Evolutionary conservation across 768 basidiomycete genomes (phyloP).

Genomic region (Psilocybe tampanensis): DNA sequence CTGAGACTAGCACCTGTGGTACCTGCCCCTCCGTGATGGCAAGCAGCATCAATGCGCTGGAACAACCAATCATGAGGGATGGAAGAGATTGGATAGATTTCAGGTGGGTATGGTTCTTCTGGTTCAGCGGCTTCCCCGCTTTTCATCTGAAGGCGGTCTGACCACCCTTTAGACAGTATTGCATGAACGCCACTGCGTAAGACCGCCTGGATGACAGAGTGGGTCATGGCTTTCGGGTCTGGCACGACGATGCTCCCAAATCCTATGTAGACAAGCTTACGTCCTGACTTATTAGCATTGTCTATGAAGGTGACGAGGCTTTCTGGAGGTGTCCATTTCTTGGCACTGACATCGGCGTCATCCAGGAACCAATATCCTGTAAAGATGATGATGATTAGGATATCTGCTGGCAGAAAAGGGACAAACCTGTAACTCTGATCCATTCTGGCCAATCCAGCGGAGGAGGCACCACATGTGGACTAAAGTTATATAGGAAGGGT

Average conservation of each 20-base stretch:
- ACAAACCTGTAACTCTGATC: constrained; percentile 87
- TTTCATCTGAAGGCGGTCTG: constrained; percentile 81
- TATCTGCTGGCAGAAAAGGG: background rate
- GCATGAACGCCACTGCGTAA: constrained; percentile 85
- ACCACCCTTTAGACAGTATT: constrained; percentile 98
- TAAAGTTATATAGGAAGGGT: constrained; percentile 98
- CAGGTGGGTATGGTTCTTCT: constrained; percentile 71
- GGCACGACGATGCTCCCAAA: constrained; percentile 98
- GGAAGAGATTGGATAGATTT: constrained; percentile 84
- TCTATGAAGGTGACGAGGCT: constrained; percentile 85
- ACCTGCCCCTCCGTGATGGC: constrained; percentile 97
- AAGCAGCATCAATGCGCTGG: constrained; percentile 90
- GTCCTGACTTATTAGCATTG: constrained; percentile 67
- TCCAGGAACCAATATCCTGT: constrained; percentile 97
- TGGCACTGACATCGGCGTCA: constrained; percentile 84
- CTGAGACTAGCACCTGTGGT: constrained; percentile 93
- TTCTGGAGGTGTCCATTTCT: constrained; percentile 87
- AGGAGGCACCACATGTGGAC: constrained; percentile 85
- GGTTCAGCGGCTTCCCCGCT: constrained; percentile 57
- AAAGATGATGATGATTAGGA: background rate
- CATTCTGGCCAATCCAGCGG: constrained; percentile 99
- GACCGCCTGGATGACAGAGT: constrained; percentile 87
- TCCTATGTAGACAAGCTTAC: constrained; percentile 96
- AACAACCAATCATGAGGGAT: constrained; percentile 98
- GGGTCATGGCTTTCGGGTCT: constrained; percentile 91